Base-by-base conservation (phyloP, 2,329 filamentous ascomycete genomes). In the Talaromyces funiculosus region DNA sequence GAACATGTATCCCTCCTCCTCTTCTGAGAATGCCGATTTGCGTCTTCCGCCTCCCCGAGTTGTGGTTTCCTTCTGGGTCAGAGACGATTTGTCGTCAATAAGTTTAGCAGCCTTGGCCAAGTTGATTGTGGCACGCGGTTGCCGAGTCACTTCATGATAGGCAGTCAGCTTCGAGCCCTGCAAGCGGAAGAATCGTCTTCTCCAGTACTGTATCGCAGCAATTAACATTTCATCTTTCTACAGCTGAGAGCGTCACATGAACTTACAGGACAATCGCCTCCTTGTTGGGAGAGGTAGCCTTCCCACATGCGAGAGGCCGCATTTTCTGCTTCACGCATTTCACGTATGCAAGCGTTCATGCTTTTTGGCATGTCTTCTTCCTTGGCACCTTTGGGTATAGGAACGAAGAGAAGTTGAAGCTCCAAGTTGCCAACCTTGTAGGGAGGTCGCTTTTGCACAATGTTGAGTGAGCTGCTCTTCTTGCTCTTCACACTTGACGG, bases 311-410 rank as follows among this genome's bases (percentile, higher is more conserved):
- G 86, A 53, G 88, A 82, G 64, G 89, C 84, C 63, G 90, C 83
- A 72, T 90, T 89, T 73, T 96, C 92, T 1, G 93, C 92, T 57
- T 93, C 90, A 75, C 89, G 90, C 77, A 99, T 86, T 78, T 97
- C 94, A 18, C 94, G 85, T 67, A 97, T 89, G 74, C 92, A 96
- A 45, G 90, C 90, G 75, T 94, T 96, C 92, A 99, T 96, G 80
- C 92, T 97, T 86, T 97, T 97, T 59, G 94, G 94, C 91, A 99
- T 97, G 67, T 97, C 93, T 16, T 97, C 92, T 65, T 97, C 94
- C 54, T 86, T 86, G 31, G 87, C 83, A 47, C 89, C 89, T 79
- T 90, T 93, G 4, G 94, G 93, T 68, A 92, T 91, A 0, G 94
- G 94, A 1, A 99, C 92, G 70, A 96, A 99, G 14, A 99, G 81